Evolutionary conservation across 1,284 basidiomycete genomes (phyloP), one percentile per base, ranked within the genome.

Genomic region (Trichosporon asahii): DNA sequence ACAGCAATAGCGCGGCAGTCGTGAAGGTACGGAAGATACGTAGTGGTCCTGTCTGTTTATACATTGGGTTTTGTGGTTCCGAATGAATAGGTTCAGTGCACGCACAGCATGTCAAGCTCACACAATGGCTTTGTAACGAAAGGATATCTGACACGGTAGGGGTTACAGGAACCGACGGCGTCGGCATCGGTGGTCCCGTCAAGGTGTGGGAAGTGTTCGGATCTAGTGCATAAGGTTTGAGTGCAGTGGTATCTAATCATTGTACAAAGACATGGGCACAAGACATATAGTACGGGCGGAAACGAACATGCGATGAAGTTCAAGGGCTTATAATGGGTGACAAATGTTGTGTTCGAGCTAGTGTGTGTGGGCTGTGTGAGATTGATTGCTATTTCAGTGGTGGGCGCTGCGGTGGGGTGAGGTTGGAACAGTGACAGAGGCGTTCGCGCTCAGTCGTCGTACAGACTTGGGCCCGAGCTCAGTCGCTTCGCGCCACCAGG

Each of bases 381-480:
- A 31, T 61, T 29, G 27, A 4, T 31, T 61, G 27, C n/a, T 29
- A 15, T 18, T 61, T 31, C 18, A 33, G 40, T 27, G 12, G 40
- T 14, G 31, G 27, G 21, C 15, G 14, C 11, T 33, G 31, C 31
- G 31, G 31, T 33, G 31, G 31, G 31, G 31, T 8, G 11, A 33
- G 7, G 11, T 8, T 33, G 31, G 31, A n/a, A n/a, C n/a, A n/a
- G n/a, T n/a, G n/a, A n/a, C 49, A 25, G 12, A 9, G 23, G 63
- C 31, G 31, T 9, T 33, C 31, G 31, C 31, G 35, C 5, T 49
- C n/a, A 68, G 57, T 57, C 64, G 21, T 65, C 67, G 11, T 66
- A 67, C 33, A 68, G 49, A 27, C 76, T 76, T 15, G 76, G 75
- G 49, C 78, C 80, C 37, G 76, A 74, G 40, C 76, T 77, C 40